Evolutionary conservation across 2,329 filamentous ascomycete species (phyloP).

Genomic region (Ceratocystis albifundus): DNA sequence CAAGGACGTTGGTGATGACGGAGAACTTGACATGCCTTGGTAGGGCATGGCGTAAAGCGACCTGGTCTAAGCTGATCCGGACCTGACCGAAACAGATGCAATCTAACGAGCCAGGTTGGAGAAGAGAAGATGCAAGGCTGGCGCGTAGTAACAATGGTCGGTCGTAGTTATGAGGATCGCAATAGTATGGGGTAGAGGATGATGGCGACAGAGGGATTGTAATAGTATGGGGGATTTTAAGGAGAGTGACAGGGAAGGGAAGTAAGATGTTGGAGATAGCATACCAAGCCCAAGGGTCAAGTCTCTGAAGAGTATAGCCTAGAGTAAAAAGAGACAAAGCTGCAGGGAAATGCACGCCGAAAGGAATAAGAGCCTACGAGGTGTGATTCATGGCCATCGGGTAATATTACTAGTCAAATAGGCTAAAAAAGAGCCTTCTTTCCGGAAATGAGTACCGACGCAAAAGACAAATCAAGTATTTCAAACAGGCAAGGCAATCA

Average conservation of each 20-base stretch:
- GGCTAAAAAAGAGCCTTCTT: background rate
- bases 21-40: background rate
- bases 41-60: background rate
- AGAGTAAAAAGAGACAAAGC: background rate
- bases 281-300: background rate
- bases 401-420: background rate
- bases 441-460: slow-evolving; percentile 11
- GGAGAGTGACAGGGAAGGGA: background rate
- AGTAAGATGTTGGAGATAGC: background rate
- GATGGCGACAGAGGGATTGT: background rate
- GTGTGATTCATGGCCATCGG: background rate
- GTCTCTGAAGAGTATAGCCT: background rate
- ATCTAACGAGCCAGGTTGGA: background rate
- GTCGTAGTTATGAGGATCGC: background rate
- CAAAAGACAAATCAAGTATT: background rate
- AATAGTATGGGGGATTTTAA: slow-evolving; percentile 8
- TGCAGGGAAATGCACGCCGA: background rate
- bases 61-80: background rate
- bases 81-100: background rate
- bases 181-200: background rate
- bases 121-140: background rate
- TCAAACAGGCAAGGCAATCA: background rate
- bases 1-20: background rate
- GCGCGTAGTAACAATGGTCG: background rate
- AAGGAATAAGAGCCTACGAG: background rate